Evolutionary conservation across 176 grass and related monocot species (phyloP), one percentile per base, ranked within the genome.

Genomic region (Thinopyrum elongatum): DNA sequence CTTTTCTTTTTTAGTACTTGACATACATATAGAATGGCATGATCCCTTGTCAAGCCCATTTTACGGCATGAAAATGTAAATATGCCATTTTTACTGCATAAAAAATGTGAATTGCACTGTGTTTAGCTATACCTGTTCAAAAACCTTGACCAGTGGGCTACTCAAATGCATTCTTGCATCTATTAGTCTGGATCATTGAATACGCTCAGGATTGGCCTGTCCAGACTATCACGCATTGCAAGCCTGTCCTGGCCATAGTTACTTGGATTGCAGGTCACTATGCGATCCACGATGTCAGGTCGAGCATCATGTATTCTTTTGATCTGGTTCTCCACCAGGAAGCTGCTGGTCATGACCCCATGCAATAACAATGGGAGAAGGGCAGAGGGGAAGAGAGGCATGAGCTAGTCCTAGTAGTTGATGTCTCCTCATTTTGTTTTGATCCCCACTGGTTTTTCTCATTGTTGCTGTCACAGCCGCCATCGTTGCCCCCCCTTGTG

Each of bases 11-110:
- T 29, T 25, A 21, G 9, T 31, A 83, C 62, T 28, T 74, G 44
- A 10, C 58, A 75, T 44, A 60, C 49, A 53, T 53, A 53, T 35
- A 74, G 8, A 26, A 65, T 28, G 72, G 27, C 7, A 4, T 78
- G 46, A 64, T 44, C 39, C 58, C 30, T 65, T 46, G 21, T 79
- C 61, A 74, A 65, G 65, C 17, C 49, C 26, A 58, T 80, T 74
- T 73, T 69, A 34, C 15, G 33, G 42, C 69, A 67, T 79, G 31
- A 57, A 85, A 81, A 36, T 67, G 47, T 80, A 89, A 19, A 53
- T 74, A 53, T 53, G 78, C 51, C 6, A 30, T 68, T 60, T 79
- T 59, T 53, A 25, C 14, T 41, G 51, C 67, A 55, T 78, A 16
- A 51, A 84, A 80, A 27, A 53, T 65, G 33, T 80, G 79, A 10